Evolutionary conservation across 2,329 filamentous ascomycete species (phyloP), one percentile per base, ranked within the genome.

Genomic region (Sclerotiophoma versabilis): DNA sequence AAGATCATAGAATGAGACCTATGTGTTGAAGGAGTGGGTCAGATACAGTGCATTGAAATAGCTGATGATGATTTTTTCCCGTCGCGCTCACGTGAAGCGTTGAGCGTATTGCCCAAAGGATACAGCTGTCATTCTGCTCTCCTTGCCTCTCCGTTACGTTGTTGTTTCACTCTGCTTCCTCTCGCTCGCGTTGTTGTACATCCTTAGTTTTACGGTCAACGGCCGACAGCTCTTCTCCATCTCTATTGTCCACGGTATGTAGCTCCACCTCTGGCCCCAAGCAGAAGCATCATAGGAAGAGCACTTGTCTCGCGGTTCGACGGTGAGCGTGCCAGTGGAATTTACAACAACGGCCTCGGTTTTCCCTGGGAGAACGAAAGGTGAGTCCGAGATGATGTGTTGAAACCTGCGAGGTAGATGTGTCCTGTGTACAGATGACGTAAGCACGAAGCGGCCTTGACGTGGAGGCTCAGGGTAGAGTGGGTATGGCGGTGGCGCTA

Each of bases 161-260:
- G n/a, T n/a, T n/a, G n/a, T n/a, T n/a, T n/a, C n/a, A n/a, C n/a
- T n/a, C n/a, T n/a, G n/a, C n/a, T n/a, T n/a, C n/a, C n/a, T n/a
- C n/a, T n/a, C n/a, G n/a, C n/a, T n/a, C n/a, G n/a, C n/a, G n/a
- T n/a, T n/a, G n/a, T n/a, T n/a, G n/a, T n/a, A n/a, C n/a, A n/a
- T n/a, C 19, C 51, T 59, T 36, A 66, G 14, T 15, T 52, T 60
- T 26, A 66, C 17, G 17, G 26, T 57, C 9, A 54, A 17, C 15
- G 56, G 58, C 33, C 26, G 38, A 42, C 64, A 69, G 19, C 64
- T 69, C 46, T 53, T 37, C 19, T 65, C 64, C 58, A 67, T 64
- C 47, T 65, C 62, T 37, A n/a, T 41, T 1, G 66, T 70, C 70
- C 69, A 71, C n/a, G 70, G 68, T 19, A 68, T 2, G 38, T 60